Base-by-base conservation (phyloP, 2,329 filamentous ascomycete genomes). In the Aspergillus persii region DNA sequence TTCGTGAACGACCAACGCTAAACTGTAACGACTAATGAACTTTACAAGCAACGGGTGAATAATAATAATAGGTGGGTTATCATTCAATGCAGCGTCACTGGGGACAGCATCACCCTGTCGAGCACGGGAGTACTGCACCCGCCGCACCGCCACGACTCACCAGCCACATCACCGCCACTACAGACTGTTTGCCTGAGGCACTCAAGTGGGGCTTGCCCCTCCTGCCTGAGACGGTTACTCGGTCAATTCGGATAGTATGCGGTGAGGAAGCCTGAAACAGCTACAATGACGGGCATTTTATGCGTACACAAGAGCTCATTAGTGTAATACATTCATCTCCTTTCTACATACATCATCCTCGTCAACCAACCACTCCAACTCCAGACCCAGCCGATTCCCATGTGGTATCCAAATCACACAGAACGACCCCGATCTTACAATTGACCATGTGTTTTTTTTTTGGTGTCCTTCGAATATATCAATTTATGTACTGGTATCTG, bases 401-500 rank as follows among this genome's bases (percentile, higher is more conserved):
- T 39, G 48, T 23, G 27, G 44, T 48, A 57, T 39, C 23, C 48
- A 15, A 53, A 41, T 52, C 48, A 47, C 49, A 27, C 36, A 49
- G 31, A 23, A 23, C 48, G 26, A 36, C 30, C 30, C 46, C 26
- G 12, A 46, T 33, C 56, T 56, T 57, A 53, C 41, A 27, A 33
- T n/a, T 41, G 36, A 41, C 36, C 36, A 15, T n/a, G 12, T 54
- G 30, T 50, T 52, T 44, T 48, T 58, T 11, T 41, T 54, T 46
- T 47, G 30, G 26, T 51, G 18, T 48, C 30, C 36, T 33, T 41
- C 51, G 41, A 41, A 60, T 57, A 60, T 51, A 51, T 57, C 53
- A 61, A 57, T 58, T 63, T 62, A 63, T 63, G 62, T 63, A 63
- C 62, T 63, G 62, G 62, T 62, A 63, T 62, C 60, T 57, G 61